Conservation (phyloP, 129 eudicot genomes). For the Logfia minima region DNA sequence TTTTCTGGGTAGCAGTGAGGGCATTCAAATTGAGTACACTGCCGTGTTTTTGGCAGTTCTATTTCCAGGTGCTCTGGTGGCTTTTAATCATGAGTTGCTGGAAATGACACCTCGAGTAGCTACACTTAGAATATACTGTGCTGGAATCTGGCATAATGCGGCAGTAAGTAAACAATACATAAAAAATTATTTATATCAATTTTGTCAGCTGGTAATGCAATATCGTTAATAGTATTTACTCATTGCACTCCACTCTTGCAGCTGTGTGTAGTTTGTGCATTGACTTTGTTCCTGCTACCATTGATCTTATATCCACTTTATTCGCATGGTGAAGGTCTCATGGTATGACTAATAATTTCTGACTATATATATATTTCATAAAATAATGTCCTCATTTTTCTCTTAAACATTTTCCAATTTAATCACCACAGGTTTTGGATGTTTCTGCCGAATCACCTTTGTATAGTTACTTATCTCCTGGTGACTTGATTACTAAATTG, state of each 20-base stretch:
- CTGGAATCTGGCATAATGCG: constrained; percentile 98
- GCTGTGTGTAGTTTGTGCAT: constrained; percentile 74
- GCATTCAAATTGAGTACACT: constrained; percentile 85
- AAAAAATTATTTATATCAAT: not conserved
- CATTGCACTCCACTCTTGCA: constrained; percentile 37
- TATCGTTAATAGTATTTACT: constrained; percentile 5
- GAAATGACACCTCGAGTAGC: constrained; percentile 55
- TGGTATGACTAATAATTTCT: constrained; percentile 44
- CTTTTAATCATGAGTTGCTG: constrained; percentile 65
- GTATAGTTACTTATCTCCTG: constrained; percentile 60
- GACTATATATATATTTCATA: not conserved
- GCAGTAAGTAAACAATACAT: constrained; percentile 49
- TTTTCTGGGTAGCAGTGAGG: constrained; percentile 84
- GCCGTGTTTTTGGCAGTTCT: constrained; percentile 80
- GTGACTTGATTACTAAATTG: constrained; percentile 59
- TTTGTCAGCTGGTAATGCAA: not conserved
- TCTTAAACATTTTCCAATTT: not conserved
- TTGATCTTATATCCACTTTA: constrained; percentile 66
- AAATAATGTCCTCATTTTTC: not conserved
- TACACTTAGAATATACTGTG: constrained; percentile 88
- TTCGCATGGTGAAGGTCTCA: constrained; percentile 70
- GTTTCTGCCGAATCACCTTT: constrained; percentile 67
- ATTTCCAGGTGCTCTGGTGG: constrained; percentile 94
- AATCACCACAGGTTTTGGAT: constrained; percentile 53
- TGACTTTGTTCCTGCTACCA: constrained; percentile 68